Evolutionary conservation across 2,329 filamentous ascomycete species (phyloP).

Genomic region (Teratosphaeria nubilosa): DNA sequence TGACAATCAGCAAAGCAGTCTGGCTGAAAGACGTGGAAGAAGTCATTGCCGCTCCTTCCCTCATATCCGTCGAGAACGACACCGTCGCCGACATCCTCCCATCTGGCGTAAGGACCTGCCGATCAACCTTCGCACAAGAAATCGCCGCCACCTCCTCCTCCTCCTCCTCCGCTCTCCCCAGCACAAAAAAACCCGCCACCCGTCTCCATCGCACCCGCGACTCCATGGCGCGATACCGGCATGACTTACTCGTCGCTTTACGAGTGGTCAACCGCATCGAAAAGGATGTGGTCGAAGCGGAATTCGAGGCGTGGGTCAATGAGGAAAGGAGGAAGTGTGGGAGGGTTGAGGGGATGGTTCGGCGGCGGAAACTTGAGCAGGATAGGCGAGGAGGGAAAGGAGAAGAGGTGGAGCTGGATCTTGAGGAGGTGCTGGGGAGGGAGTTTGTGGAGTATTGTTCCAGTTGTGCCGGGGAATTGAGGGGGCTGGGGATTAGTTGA

Average conservation of each 20-base stretch:
- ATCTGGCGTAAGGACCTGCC: slow-evolving; percentile 15
- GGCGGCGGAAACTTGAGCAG: slow-evolving; percentile 16
- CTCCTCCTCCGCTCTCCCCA: not conserved
- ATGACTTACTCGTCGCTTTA: slow-evolving; percentile 84
- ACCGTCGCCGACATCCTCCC: not conserved
- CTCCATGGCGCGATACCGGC: slow-evolving; percentile 70
- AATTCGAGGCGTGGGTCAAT: slow-evolving; percentile 87
- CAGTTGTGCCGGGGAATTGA: slow-evolving; percentile 37
- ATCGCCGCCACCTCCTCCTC: slow-evolving; percentile 9
- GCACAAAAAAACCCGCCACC: not conserved
- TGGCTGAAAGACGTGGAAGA: slow-evolving; percentile 74
- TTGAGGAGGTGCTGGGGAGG: slow-evolving; percentile 26
- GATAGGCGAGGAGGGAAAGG: no score
- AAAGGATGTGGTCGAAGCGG: slow-evolving; percentile 69
- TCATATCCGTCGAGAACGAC: slow-evolving; percentile 6
- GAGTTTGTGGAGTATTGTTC: slow-evolving; percentile 51
- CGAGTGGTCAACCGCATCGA: slow-evolving; percentile 84
- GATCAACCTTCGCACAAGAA: slow-evolving; percentile 23
- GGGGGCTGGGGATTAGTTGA: not conserved
- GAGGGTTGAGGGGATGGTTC: slow-evolving; percentile 45
- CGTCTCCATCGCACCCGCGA: slow-evolving; percentile 72
- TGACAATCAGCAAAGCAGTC: slow-evolving; percentile 73
- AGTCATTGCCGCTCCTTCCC: slow-evolving; percentile 30
- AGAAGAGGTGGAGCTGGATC: slow-evolving; percentile 13
- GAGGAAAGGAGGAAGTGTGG: slow-evolving; percentile 71